Evolutionary conservation across 768 basidiomycete species (phyloP), one percentile per base, ranked within the genome.

Genomic region (Psilocybe subaeruginosa): DNA sequence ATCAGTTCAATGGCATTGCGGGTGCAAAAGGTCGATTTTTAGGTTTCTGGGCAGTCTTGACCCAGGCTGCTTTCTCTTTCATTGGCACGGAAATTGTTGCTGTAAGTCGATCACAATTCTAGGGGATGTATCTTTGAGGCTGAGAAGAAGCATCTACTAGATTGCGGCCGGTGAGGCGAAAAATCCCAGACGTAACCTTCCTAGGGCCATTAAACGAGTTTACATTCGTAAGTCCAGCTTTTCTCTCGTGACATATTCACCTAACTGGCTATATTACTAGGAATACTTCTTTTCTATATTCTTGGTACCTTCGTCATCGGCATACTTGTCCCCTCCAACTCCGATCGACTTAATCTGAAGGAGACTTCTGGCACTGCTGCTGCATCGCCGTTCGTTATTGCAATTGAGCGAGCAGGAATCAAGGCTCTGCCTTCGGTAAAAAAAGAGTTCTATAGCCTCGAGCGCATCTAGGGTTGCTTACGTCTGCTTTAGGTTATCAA

Each of bases 41-140:
- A 33, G 83, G 80, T 4, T 84, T 77, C 73, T 83, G 79, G 80
- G 79, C 78, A 12, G 79, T 81, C 14, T 72, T 97, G 76, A 87
- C 88, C 6, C 90, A 95, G 65, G 96, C 96, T 3, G 94, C 93
- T 12, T 97, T 96, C 80, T 94, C 93, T 9, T 96, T 77, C 64
- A 94, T 95, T 61, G 96, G 95, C 14, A 95, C 94, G 5, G 96
- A 98, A 74, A 95, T 97, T 69, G 94, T 97, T 45, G 93, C 92
- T 30, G 89, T 92, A 77, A 67, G 85, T 78, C 19, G 9, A 4
- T 17, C 23, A 12, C 50, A 19, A 49, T 17, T 17, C 43, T 17
- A 19, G 7, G 56, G 2, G 29, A 29, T 23, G 16, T 3, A 19
- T 41, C 16, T 31, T 16, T 3, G 14, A 39, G 33, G 17, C 29